Evolutionary conservation across 2,329 filamentous ascomycete genomes (phyloP).

Genomic region (Arthrobotrys sphaeroides): DNA sequence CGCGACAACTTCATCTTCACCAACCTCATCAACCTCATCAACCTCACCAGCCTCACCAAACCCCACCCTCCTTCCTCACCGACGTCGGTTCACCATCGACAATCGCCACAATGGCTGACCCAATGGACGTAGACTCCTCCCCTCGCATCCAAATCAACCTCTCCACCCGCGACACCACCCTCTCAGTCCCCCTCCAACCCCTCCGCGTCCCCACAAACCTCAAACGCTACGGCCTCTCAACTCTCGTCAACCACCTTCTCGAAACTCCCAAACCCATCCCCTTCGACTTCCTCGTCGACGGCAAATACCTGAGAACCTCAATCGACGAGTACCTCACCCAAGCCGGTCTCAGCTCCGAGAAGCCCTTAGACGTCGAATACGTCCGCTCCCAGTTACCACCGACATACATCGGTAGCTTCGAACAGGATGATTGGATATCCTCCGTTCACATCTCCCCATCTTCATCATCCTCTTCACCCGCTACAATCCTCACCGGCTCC

Average conservation of each 20-base stretch:
- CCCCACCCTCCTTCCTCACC: not conserved
- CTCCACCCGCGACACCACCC: conserved; percentile 70
- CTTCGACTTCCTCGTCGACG: conserved; percentile 95
- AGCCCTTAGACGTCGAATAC: conserved; percentile 87
- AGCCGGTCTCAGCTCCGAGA: conserved; percentile 88
- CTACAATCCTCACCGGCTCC: conserved; percentile 79
- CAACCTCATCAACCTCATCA: not conserved
- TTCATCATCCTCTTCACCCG: conserved; percentile 70
- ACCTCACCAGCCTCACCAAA: not conserved
- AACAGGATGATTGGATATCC: conserved; percentile 98
- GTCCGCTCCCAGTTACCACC: conserved; percentile 90
- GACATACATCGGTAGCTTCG: conserved; percentile 86
- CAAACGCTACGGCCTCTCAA: conserved; percentile 75
- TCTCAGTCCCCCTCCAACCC: conserved; percentile 67
- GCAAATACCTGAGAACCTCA: conserved; percentile 86
- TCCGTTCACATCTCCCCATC: conserved; percentile 72
- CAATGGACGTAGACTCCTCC: conserved; percentile 38
- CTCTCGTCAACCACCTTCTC: conserved; percentile 78
- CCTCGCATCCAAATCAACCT: conserved; percentile 74
- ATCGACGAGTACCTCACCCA: conserved; percentile 88
- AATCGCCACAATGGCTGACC: conserved; percentile 16
- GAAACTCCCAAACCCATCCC: conserved; percentile 73
- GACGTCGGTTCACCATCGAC: too few relatives aligned
- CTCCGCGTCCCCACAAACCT: conserved; percentile 63
- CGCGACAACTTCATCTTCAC: not conserved